A percentile compares a stretch with the other conserved stretches of the same genome.
Evolutionary conservation across 768 basidiomycete species (phyloP).

Genomic region (Leucocoprinus leucothites): DNA sequence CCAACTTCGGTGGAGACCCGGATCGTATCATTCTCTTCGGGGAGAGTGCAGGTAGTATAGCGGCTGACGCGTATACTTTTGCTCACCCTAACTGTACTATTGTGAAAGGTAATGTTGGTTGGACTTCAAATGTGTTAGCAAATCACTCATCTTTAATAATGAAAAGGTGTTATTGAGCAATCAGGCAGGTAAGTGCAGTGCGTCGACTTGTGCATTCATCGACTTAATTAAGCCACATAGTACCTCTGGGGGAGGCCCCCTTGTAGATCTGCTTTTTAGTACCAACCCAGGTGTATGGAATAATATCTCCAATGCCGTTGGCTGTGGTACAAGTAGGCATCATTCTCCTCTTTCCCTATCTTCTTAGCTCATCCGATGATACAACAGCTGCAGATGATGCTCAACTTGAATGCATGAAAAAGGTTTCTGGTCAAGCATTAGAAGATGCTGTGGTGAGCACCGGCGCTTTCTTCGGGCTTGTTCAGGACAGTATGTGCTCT

Average conservation of each 20-base stretch:
- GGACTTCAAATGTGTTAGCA: slow-evolving; percentile 3
- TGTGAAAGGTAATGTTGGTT: slow-evolving; percentile 19
- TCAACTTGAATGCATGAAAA: slow-evolving; percentile 36
- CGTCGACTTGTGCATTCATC: slow-evolving; percentile 29
- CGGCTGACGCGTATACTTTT: slow-evolving; percentile 32
- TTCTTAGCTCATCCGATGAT: too few relatives aligned
- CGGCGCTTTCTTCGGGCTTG: slow-evolving; percentile 24
- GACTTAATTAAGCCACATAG: slow-evolving; percentile 21
- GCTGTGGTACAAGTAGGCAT: slow-evolving; percentile 29
- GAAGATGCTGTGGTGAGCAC: slow-evolving; percentile 30
- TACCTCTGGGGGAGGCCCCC: slow-evolving; percentile 12
- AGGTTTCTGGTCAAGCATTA: slow-evolving; percentile 25
- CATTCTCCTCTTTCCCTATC: not conserved
- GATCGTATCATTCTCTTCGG: slow-evolving; percentile 34
- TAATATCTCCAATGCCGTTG: slow-evolving; percentile 24
- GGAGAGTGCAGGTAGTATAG: slow-evolving; percentile 33
- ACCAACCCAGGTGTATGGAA: slow-evolving; percentile 27
- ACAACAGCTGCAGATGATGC: slow-evolving; percentile 18
- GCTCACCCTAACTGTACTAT: slow-evolving; percentile 31
- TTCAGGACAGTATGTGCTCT: slow-evolving; percentile 28
- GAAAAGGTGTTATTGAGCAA: slow-evolving; percentile 30
- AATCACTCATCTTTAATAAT: slow-evolving; percentile 18
- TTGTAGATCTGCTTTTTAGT: slow-evolving; percentile 8
- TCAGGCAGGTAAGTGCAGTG: slow-evolving; percentile 33
- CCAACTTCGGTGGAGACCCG: slow-evolving; percentile 40